Evolutionary conservation across 192 early-diverging fungal species (phyloP).

Genomic region (Pilaira anomala): DNA sequence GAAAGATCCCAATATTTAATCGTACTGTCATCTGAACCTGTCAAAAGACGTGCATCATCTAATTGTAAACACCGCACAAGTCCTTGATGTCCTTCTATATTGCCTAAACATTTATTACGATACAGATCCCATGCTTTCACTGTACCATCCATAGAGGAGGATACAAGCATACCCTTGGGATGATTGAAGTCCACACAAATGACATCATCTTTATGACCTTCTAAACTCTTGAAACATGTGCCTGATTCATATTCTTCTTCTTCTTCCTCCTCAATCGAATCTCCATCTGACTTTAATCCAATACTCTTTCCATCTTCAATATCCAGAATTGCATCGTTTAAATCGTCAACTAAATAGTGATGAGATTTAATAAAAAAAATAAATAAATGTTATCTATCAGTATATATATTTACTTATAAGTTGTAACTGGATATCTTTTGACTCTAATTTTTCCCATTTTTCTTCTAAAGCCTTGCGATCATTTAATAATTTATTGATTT

Average conservation of each 20-base stretch:
- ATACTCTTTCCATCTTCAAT: constrained; percentile 32
- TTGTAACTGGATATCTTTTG: constrained; percentile 36
- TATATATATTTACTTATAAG: constrained; percentile 1
- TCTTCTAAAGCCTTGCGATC: constrained; percentile 39
- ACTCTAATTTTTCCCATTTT: constrained; percentile 42
- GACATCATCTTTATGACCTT: constrained; percentile 61
- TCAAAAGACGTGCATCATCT: constrained; percentile 28
- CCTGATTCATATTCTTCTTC: constrained; percentile 19
- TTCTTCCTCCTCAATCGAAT: not conserved
- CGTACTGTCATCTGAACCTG: constrained; percentile 32
- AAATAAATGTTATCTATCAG: not conserved
- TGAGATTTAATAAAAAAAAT: not conserved
- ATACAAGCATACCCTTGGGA: constrained; percentile 52
- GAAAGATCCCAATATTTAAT: constrained; percentile 37
- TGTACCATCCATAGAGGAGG: constrained; percentile 67
- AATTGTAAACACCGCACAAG: constrained; percentile 38
- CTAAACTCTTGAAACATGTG: constrained; percentile 35
- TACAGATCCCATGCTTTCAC: constrained; percentile 69
- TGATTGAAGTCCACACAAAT: constrained; percentile 59
- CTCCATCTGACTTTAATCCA: not conserved
- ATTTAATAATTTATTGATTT: constrained; percentile 44
- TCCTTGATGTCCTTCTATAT: constrained; percentile 42
- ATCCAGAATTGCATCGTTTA: constrained; percentile 42
- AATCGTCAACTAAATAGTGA: constrained; percentile 38
- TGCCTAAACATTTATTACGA: constrained; percentile 54